Evolutionary conservation across 2,329 filamentous ascomycete genomes (phyloP), one percentile per base, ranked within the genome.

Genomic region (Metarhizium humberi): DNA sequence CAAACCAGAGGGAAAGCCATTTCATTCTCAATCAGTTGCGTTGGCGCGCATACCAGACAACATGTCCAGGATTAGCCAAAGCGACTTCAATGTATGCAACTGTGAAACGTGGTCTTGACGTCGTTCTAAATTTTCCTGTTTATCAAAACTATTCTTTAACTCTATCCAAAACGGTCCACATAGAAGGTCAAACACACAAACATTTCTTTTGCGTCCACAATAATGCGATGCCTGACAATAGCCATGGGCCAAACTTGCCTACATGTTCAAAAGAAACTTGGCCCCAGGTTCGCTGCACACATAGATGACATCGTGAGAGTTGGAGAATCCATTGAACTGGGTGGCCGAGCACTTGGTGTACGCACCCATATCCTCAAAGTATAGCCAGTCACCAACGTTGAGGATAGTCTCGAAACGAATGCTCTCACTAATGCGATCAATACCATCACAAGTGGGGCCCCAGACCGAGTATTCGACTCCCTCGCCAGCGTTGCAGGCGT

Each of bases 261-360:
- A 58, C 40, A 59, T 55, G 51, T 49, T 49, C 34, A 96, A 71
- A 52, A 96, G 76, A 16, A 88, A 90, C 62, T 78, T 80, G 32
- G 92, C 94, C 50, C 90, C 92, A 20, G 88, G 81, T 81, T 99
- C 94, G 72, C 91, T 96, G 70, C 87, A 95, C 63, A 97, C 87
- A 69, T 97, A 97, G 61, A 97, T 85, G 60, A 95, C 87, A 65
- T 96, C 88, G 71, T 99, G 94, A 63, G 85, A 80, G 73, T 97
- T 90, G 54, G 86, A 88, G 74, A 97, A 99, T 60, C 94, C 94
- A 64, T 99, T 99, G 85, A 99, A 99, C 67, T 88, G 86, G 56
- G 94, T 99, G 60, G 94, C 92, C 57, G 91, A 96, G 79, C 92
- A 97, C 79, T 92, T 95, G 64, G 94, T 97, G 73, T 99, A 99